Base-by-base conservation (phyloP, 2,329 filamentous ascomycete species). In the Capronia americana region DNA sequence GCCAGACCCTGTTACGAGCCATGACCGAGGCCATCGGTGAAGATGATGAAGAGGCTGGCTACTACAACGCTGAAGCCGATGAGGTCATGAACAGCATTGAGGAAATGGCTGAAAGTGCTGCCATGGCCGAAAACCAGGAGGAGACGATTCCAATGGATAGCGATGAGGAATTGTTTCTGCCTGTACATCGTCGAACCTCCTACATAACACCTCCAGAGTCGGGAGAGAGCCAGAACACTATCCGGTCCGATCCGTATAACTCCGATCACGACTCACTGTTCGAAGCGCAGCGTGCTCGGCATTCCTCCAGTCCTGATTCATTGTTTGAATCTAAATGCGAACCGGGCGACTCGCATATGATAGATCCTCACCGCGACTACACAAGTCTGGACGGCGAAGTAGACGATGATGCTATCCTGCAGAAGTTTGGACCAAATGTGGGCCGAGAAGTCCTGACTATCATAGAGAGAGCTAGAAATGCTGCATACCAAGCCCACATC, bases 51-150 rank as follows among this genome's bases (percentile, higher is more conserved):
- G 48, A 34, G n/a, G 24, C 17, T 23, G 28, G 30, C 17, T 59
- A 61, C 32, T 28, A 38, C 14, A 54, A 61, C 12, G n/a, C 61
- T 8, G 61, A 65, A 44, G 69, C 64, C 17, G 68, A 72, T 44
- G 63, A 70, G 46, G 65, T 72, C 30, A 60, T 72, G 28, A 57
- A 61, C 55, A 72, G 70, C 57, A 72, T 73, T 38, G 72, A 73
- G 60, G 67, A 66, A 57, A 73, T 73, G 24, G 70, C 70, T 12
- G 69, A 70, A 30, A 69, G 65, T 64, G 64, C 68, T 38, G 56
- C 65, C 11, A 38, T 67, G 32, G 58, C 59, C 24, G 68, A 68
- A 24, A 62, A 65, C 38, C 64, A 70, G 34, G 59, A 65, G 26
- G 57, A 61, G 34, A 32, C 32, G 11, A 23, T 34, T 2, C 17